Evolutionary conservation across 202 grass and related monocot species (phyloP).

Genomic region (Elaeis oleifera): DNA sequence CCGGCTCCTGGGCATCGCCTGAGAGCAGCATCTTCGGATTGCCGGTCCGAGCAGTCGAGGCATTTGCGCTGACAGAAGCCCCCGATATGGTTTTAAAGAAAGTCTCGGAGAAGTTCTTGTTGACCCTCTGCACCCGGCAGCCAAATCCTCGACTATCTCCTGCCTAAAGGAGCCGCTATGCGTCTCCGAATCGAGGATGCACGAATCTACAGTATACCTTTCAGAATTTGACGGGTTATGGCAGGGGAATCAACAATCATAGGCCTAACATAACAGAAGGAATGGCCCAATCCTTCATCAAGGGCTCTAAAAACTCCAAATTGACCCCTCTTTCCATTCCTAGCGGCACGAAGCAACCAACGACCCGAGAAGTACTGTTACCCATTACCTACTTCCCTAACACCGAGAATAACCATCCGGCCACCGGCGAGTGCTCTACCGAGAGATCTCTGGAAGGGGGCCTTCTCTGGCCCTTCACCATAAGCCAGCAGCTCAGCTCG

Average conservation of each 20-base stretch:
- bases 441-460: slow-evolving; percentile 33
- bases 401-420: slow-evolving; percentile 19
- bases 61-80: slow-evolving; percentile 80
- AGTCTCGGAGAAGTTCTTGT: slow-evolving; percentile 53
- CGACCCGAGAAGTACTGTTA: slow-evolving; percentile 82
- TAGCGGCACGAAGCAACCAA: slow-evolving; percentile 67
- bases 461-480: slow-evolving; percentile 36
- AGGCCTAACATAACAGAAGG: slow-evolving; percentile 83
- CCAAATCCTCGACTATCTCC: slow-evolving; percentile 38
- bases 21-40: slow-evolving; percentile 46
- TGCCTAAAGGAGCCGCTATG: slow-evolving; percentile 62
- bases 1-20: slow-evolving; percentile 46
- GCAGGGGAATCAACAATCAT: slow-evolving; percentile 48
- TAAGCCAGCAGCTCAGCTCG: slow-evolving; percentile 26
- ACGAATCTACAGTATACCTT: slow-evolving; percentile 76
- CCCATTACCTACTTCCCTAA: slow-evolving; percentile 36
- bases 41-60: slow-evolving; percentile 57
- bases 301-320: slow-evolving; percentile 79
- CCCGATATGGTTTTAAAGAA: slow-evolving; percentile 79
- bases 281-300: slow-evolving; percentile 82
- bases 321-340: slow-evolving; percentile 44
- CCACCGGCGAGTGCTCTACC: slow-evolving; percentile 2
- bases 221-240: slow-evolving; percentile 85
- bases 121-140: slow-evolving; percentile 30
- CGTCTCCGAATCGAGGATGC: slow-evolving; percentile 63